A percentile compares a stretch with the other conserved stretches of the same genome.
Conservation (phyloP, 345 rosid species). For the Populus alba region DNA sequence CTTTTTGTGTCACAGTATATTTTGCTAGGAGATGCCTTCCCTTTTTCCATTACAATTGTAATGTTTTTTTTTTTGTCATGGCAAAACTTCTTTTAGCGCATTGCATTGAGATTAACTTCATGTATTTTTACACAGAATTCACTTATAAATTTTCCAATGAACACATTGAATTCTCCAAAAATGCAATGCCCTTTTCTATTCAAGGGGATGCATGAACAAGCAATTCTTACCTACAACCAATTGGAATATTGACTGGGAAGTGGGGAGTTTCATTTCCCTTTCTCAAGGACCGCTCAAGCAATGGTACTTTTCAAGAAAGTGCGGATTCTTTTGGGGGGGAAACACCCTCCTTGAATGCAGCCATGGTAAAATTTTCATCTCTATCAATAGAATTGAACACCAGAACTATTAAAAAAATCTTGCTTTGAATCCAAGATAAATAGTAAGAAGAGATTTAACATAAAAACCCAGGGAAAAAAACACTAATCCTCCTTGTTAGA, state of each 20-base stretch:
- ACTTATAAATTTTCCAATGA: background rate
- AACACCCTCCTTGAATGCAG: background rate
- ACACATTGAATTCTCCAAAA: background rate
- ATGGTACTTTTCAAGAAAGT: background rate
- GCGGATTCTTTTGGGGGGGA: background rate
- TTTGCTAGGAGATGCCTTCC: background rate
- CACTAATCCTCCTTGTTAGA: background rate
- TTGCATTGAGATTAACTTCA: no score
- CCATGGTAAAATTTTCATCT: background rate
- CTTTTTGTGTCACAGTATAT: no score
- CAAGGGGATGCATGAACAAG: background rate
- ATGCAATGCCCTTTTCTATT: background rate
- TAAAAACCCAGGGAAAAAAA: background rate
- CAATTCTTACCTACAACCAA: background rate
- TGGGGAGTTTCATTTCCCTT: background rate
- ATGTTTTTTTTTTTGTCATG: no score
- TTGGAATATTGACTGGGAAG: constrained; percentile 33
- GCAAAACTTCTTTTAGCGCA: no score
- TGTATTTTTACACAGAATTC: background rate
- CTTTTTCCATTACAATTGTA: background rate
- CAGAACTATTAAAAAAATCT: background rate
- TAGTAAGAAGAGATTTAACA: background rate
- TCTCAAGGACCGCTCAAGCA: background rate
- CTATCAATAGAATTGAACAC: background rate
- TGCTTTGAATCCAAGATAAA: background rate